phyloP scores from a whole-genome alignment of 2,329 filamentous ascomycete genomes.

The Boeremia lycopersici region DNA sequence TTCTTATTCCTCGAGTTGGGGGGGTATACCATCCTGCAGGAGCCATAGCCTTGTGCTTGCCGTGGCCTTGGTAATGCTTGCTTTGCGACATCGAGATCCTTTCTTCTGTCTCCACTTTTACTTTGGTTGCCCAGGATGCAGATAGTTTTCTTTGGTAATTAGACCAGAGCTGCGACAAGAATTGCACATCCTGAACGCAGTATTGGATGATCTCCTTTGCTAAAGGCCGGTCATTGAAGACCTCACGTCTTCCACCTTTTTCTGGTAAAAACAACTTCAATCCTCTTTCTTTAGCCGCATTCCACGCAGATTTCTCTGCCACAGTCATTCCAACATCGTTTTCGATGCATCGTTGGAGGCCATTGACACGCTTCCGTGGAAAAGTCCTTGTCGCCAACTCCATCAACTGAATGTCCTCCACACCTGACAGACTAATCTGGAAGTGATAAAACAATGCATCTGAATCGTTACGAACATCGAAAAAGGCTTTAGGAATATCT shows the following conservation, averaged over 20 bases:
- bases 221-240: not conserved
- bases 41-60: no score
- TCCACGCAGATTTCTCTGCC: not conserved
- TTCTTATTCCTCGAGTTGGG: no score
- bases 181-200: not conserved
- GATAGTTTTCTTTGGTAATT: no score
- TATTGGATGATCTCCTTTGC: not conserved
- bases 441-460: slow-evolving; percentile 32
- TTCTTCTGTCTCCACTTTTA: no score
- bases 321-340: not conserved
- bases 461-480: slow-evolving; percentile 38
- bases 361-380: not conserved
- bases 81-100: no score
- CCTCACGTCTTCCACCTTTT: not conserved
- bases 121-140: no score
- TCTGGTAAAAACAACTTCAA: not conserved
- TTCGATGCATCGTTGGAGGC: not conserved
- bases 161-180: no score
- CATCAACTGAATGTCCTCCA: not conserved
- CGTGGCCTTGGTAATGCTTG: no score
- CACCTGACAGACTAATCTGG: not conserved
- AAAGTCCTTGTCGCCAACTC: not conserved
- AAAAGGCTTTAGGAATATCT: slow-evolving; percentile 35
- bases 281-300: not conserved
- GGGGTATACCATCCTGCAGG: no score